Evolutionary conservation across 2,329 filamentous ascomycete genomes (phyloP), one percentile per base, ranked within the genome.

Genomic region (Colletotrichum sidae): DNA sequence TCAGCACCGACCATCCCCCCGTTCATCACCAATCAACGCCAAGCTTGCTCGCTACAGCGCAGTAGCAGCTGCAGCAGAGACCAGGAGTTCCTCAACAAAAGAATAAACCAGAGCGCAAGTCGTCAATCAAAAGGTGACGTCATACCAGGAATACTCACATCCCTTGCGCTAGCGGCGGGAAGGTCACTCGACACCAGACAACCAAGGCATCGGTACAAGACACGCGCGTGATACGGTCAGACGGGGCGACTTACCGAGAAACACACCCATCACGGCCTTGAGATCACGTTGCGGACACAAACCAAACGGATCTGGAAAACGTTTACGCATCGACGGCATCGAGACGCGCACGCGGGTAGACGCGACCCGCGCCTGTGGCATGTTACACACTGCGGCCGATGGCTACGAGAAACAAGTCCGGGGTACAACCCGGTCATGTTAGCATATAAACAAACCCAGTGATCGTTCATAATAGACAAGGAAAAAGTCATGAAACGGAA

Each of bases 171-270:
- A 25, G 25, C 25, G 13, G 4, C 17, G 55, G 49, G 11, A 12
- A 60, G 55, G 60, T 64, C 60, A 64, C 60, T 64, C 55, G 55
- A 49, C 60, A 59, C 55, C 42, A 44, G 33, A 42, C 11, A 15
- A 33, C 10, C 33, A 41, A 11, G 51, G 60, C 55, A 47, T 37
- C 38, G 25, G 33, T 63, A 63, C 60, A 53, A 63, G 60, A 34
- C 5, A 53, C 25, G 55, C 60, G 60, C 55, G 41, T 64, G 60
- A 60, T 47, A 11, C 42, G 42, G 60, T 64, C 60, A 64, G 49
- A 47, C 55, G 60, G 51, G 51, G 9, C 15, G 8, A 53, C 60
- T 54, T 47, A 60, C 60, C 60, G 55, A 59, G 47, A 38, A 42
- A 44, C 42, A 15, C 41, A 46, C 34, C 12, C 46, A 33, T 51